Base-by-base conservation (phyloP, 164 flowering plant species). In the Macadamia integrifolia region DNA sequence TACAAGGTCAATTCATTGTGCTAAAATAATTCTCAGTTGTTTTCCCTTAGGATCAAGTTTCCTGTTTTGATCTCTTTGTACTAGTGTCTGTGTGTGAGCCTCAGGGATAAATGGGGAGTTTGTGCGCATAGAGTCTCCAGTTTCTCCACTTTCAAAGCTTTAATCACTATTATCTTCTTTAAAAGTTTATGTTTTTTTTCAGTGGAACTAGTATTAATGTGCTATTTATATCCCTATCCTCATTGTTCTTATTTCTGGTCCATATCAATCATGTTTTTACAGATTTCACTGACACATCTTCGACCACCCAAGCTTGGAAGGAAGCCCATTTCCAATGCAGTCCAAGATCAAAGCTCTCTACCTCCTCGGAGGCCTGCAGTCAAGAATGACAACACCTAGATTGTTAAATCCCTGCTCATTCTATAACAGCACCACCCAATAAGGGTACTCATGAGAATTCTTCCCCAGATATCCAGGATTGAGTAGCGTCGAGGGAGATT, bases 401-500 rank as follows among this genome's bases (percentile, higher is more conserved):
- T 11, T 66, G 63, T 50, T 18, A 43, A 60, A 66, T 61, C 10
- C 50, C 71, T 30, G 59, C 68, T 46, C 40, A 42, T 32, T 77
- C 81, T 53, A 58, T 73, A 14, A 68, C 76, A 60, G 57, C 71
- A 30, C 64, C 68, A 15, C 69, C 68, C 1, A 76, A 73, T 67
- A 87, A 70, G 73, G 80, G 53, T 43, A 67, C 69, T 28, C 77
- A 68, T 56, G 88, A 87, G 72, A 87, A 87, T 81, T 72, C 85
- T 65, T 85, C 92, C 50, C 92, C 96, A 52, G 87, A 87, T 75
- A 85, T 88, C 75, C 86, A 79, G 75, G 49, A 44, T 52, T 84
- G 66, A 79, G n/a, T 11, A n/a, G 35, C 5, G 40, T 57, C 56
- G 63, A n/a, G n/a, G 11, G 43, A 11, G n/a, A 55, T 49, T 52